These are phyloP conservation scores for Conringia planisiliqua DNA, from an alignment of 345 rosid genomes.

Conservation along the genomic window DNA sequence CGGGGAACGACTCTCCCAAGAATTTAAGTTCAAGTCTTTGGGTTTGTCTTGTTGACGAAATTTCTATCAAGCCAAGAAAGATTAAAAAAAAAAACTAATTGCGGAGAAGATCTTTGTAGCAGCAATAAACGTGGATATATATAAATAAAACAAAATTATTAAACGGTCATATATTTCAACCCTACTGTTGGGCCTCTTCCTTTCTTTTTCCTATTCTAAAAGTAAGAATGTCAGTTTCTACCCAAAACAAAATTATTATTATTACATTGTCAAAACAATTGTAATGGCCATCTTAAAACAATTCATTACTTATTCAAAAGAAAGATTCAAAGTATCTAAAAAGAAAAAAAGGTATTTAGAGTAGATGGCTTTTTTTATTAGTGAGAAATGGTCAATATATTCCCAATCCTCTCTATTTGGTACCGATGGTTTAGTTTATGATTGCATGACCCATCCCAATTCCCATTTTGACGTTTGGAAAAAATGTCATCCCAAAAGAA, in stretches of 20 bases:
- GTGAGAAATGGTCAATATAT: neutral
- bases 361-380: neutral
- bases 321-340: too few species aligned
- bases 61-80: neutral
- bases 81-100: neutral
- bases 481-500: neutral
- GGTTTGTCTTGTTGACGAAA: neutral
- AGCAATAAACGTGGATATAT: neutral
- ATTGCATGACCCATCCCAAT: neutral
- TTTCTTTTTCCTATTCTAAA: neutral
- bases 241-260: too few species aligned
- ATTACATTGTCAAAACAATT: too few species aligned
- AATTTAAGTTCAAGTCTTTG: constrained; percentile 8
- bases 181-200: too few species aligned
- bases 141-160: neutral
- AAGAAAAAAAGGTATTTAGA: neutral
- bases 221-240: neutral
- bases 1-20: constrained; percentile 9
- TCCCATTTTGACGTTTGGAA: constrained; percentile 6
- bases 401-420: neutral
- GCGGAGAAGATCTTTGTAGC: neutral
- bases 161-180: constrained; percentile 16
- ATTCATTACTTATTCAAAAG: too few species aligned
- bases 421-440: neutral
- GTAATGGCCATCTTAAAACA: too few species aligned